Base-by-base conservation (phyloP, 805 yeast genomes). In the Candida ficus region DNA sequence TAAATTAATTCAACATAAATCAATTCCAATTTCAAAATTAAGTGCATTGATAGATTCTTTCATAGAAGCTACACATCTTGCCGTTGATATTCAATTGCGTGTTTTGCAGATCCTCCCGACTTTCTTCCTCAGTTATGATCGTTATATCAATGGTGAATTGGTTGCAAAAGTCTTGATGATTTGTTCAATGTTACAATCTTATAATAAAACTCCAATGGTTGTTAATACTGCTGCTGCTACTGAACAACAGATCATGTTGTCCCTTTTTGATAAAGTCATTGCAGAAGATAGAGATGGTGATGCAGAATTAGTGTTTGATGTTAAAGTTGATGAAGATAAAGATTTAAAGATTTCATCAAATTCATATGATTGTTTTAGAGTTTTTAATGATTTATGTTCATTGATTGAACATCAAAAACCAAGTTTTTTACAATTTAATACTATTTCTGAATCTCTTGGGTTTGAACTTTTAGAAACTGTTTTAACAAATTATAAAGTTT, bases 141-240 rank as follows among this genome's bases (percentile, higher is more conserved):
- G 61, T 5, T 66, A 67, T 35, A 69, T 90, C 29, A 64, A 66
- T 17, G 90, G 79, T 14, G 70, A 65, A 0, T 57, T 75, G 13
- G 66, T 89, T 27, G 66, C 80, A 7, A 75, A 75, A 45, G 60
- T 87, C 11, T 62, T 91, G 17, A 64, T 68, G 18, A 77, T 91
- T 3, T 86, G 95, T 56, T 73, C 93, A 0, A 72, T 78, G 26
- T 68, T 93, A 37, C 89, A 86, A 42, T 65, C 77, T 12, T 71
- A 78, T 12, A 83, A 78, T 45, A 83, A 84, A 50, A 73, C 80
- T 5, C 76, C 83, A 0, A 85, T 86, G 50, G 95, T 93, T 5
- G 71, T 78, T 12, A 90, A 89, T 53, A 86, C 98, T 0, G 96
- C 98, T 0, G 80, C 87, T 37, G 99, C 98, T 2, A 88, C 98